Evolutionary conservation across 164 flowering plant species (phyloP).

Genomic region (Pachysandra terminalis): DNA sequence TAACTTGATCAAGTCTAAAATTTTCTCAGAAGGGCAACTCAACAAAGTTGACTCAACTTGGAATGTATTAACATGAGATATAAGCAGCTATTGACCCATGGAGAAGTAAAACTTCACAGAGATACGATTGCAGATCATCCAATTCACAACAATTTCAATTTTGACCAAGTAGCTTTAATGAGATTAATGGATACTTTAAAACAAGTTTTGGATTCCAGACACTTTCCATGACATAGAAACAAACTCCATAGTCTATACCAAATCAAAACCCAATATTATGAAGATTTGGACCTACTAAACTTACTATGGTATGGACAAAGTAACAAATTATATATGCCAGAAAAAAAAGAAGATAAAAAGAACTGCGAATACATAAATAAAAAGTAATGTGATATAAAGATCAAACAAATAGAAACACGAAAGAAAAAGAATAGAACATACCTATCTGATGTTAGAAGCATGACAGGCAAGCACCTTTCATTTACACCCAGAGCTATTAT

Average conservation of each 20-base stretch:
- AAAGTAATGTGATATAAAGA: neutral
- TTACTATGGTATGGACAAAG: neutral
- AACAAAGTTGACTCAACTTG: neutral
- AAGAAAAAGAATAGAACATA: conserved; percentile 12
- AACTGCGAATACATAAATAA: neutral
- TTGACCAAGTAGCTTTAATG: neutral
- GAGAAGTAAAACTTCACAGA: neutral
- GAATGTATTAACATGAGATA: neutral
- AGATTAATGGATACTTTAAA: neutral
- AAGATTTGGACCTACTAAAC: neutral
- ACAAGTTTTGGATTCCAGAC: neutral
- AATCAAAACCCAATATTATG: neutral
- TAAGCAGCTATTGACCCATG: neutral
- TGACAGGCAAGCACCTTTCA: conserved; percentile 68
- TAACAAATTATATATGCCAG: neutral
- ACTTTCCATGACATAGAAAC: neutral
- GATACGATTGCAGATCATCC: neutral
- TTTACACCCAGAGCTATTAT: conserved; percentile 76
- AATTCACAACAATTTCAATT: neutral
- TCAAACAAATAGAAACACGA: neutral
- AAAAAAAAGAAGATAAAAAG: neutral
- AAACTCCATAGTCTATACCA: neutral
- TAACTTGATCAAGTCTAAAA: neutral
- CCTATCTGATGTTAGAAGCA: conserved; percentile 89
- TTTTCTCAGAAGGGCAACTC: neutral